A percentile compares a stretch with the other conserved stretches of the same genome.
Evolutionary conservation across 345 rosid species (phyloP).

Genomic region (Clarkia xantiana): DNA sequence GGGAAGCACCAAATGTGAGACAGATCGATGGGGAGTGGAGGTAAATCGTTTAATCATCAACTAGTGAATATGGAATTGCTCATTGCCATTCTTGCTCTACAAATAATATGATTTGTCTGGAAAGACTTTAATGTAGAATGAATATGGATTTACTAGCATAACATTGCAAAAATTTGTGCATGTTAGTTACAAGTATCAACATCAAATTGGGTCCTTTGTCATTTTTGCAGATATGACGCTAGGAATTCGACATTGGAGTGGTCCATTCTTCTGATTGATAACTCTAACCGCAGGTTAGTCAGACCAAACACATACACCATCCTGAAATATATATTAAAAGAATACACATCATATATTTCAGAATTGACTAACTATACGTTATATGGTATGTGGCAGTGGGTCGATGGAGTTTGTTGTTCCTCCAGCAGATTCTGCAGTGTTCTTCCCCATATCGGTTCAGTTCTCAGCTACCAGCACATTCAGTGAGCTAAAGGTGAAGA

Average conservation of each 20-base stretch:
- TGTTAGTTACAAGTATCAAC: too few relatives aligned
- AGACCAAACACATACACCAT: not conserved
- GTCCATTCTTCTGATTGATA: slow-evolving; percentile 82
- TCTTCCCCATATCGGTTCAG: slow-evolving; percentile 85
- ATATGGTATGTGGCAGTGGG: slow-evolving; percentile 43
- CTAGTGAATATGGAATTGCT: not conserved
- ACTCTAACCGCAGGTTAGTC: slow-evolving; percentile 91
- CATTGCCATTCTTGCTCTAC: not conserved
- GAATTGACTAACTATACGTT: slow-evolving; percentile 1
- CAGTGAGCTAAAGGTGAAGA: slow-evolving; percentile 64
- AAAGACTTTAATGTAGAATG: too few relatives aligned
- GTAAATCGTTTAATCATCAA: slow-evolving; percentile 18
- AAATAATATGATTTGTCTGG: too few relatives aligned
- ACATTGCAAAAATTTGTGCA: too few relatives aligned
- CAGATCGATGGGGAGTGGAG: slow-evolving; percentile 98
- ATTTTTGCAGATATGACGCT: slow-evolving; percentile 58
- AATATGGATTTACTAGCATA: too few relatives aligned
- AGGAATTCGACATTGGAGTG: slow-evolving; percentile 85
- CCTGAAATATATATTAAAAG: not conserved
- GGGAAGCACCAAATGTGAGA: slow-evolving; percentile 71
- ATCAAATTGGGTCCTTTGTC: too few relatives aligned
- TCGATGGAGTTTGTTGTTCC: slow-evolving; percentile 98
- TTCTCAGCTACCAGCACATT: slow-evolving; percentile 75
- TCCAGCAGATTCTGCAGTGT: slow-evolving; percentile 76
- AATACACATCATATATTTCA: not conserved